These are phyloP conservation scores for Sugiyamaella smithiae DNA, from an alignment of 805 yeast species.

Conservation along the genomic window DNA sequence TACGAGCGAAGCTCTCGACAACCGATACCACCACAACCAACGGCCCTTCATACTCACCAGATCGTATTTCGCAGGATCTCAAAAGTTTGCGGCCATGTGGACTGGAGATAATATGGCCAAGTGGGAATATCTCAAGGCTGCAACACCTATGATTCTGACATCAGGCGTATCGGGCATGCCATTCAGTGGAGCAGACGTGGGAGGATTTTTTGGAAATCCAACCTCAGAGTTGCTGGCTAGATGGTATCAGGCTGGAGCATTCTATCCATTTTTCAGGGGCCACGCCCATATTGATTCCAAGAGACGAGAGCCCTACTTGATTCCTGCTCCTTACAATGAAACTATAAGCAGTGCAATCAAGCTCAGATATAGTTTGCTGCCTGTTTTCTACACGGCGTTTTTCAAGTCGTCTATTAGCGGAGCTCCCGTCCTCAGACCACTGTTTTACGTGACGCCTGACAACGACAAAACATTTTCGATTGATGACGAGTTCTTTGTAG, in stretches of 20 bases:
- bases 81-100: slow-evolving; percentile 92
- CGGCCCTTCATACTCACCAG: slow-evolving; percentile 90
- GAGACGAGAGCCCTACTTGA: slow-evolving; percentile 90
- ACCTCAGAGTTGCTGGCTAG: slow-evolving; percentile 72
- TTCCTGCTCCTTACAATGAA: slow-evolving; percentile 69
- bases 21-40: slow-evolving; percentile 43
- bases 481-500: slow-evolving; percentile 83
- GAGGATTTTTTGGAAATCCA: slow-evolving; percentile 95
- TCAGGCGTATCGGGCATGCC: slow-evolving; percentile 83
- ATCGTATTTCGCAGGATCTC: slow-evolving; percentile 87
- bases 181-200: slow-evolving; percentile 94
- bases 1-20: slow-evolving; percentile 62
- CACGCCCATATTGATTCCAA: slow-evolving; percentile 95
- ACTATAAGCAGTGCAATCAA: slow-evolving; percentile 66
- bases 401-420: slow-evolving; percentile 60
- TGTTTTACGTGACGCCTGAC: slow-evolving; percentile 32
- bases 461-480: slow-evolving; percentile 50
- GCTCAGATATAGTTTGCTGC: slow-evolving; percentile 72
- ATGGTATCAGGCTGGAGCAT: slow-evolving; percentile 95
- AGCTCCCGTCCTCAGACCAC: slow-evolving; percentile 55
- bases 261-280: slow-evolving; percentile 95
- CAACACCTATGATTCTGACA: slow-evolving; percentile 86
- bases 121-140: slow-evolving; percentile 80
- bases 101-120: slow-evolving; percentile 94
- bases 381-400: slow-evolving; percentile 78